Evolutionary conservation across 2,329 filamentous ascomycete species (phyloP).

Genomic region (Diaporthe amygdali): DNA sequence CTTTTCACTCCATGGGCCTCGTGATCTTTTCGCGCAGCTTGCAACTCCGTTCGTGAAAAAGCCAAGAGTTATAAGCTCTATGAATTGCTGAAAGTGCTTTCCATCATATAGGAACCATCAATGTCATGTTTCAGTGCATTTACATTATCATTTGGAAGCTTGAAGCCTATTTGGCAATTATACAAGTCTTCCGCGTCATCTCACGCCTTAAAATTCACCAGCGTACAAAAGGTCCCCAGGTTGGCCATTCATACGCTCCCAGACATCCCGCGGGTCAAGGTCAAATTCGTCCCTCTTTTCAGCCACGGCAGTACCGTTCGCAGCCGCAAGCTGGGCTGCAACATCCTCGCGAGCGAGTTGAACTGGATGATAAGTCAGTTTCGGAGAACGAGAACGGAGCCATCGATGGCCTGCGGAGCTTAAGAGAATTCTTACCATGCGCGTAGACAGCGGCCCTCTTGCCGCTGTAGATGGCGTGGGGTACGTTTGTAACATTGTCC

Average conservation of each 20-base stretch:
- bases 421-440: conserved; percentile 51
- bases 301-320: conserved; percentile 30
- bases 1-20: too few species aligned
- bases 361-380: conserved; percentile 33
- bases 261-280: conserved; percentile 46
- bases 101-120: too few species aligned
- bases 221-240: conserved; percentile 50
- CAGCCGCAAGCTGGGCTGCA: conserved; percentile 33
- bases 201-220: conserved; percentile 40
- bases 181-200: background rate
- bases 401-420: background rate
- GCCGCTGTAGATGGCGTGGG: conserved; percentile 64
- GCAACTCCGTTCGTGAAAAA: too few species aligned
- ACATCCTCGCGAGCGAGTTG: conserved; percentile 47
- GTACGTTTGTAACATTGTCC: conserved; percentile 65
- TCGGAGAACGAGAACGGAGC: background rate
- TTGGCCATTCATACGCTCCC: conserved; percentile 50
- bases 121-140: background rate
- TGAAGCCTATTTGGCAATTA: background rate
- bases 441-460: conserved; percentile 63
- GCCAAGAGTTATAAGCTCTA: too few species aligned
- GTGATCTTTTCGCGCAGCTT: too few species aligned
- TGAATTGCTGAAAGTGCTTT: too few species aligned
- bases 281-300: conserved; percentile 37
- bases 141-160: background rate